These are phyloP conservation scores for Globisporangium recalcitrans DNA, from an alignment of 352 stramenopile genomes.

Conservation along the genomic window DNA sequence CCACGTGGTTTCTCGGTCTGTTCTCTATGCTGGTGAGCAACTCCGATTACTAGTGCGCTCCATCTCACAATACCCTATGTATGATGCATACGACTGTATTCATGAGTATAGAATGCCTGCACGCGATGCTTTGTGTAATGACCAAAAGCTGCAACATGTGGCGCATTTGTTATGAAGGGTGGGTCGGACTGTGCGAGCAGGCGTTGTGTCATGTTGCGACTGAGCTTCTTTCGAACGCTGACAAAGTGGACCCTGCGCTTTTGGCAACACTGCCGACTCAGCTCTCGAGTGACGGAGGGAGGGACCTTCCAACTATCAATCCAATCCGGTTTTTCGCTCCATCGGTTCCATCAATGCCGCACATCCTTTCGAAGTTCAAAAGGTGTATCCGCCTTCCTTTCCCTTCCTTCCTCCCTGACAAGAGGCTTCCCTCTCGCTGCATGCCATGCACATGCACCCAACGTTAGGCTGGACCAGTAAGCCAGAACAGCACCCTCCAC, in stretches of 20 bases:
- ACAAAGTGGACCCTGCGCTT: neutral
- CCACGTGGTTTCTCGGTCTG: constrained; percentile 4
- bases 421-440: neutral
- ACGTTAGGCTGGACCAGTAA: neutral
- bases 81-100: no score
- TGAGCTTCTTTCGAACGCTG: neutral
- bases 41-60: neutral
- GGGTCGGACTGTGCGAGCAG: neutral
- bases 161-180: neutral
- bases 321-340: neutral
- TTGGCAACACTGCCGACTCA: neutral
- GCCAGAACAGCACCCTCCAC: no score
- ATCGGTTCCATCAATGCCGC: neutral
- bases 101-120: no score
- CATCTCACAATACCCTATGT: no score
- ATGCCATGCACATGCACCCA: neutral
- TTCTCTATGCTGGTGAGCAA: constrained; percentile 3
- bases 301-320: neutral
- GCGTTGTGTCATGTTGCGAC: no score
- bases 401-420: neutral
- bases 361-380: neutral
- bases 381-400: neutral
- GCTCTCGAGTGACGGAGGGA: neutral
- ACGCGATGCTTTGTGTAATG: no score
- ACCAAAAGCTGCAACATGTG: no score